Conservation (phyloP, 225 moss, liverwort and hornwort species). For the Polytrichum formosum region DNA sequence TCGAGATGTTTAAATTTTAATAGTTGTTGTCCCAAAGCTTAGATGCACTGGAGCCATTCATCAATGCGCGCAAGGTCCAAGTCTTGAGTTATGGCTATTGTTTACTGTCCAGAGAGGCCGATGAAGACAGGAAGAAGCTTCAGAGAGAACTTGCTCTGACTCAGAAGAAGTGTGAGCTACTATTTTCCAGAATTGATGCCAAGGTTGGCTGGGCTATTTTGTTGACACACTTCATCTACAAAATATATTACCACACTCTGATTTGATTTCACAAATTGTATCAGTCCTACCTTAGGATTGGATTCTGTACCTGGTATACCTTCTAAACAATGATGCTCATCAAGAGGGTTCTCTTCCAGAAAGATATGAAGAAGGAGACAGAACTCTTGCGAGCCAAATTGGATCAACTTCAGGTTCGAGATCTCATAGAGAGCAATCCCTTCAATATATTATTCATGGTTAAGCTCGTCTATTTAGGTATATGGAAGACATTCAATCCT, state of each 20-base stretch:
- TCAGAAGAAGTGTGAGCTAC: conserved; percentile 61
- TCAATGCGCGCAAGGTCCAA: too few relatives aligned
- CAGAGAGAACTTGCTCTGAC: conserved; percentile 57
- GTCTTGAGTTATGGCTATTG: background rate
- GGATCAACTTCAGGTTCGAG: conserved; percentile 52
- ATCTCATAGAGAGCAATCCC: background rate
- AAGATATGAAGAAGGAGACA: conserved; percentile 52
- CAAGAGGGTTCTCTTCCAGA: conserved; percentile 34
- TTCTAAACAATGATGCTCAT: conserved; percentile 9
- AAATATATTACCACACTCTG: too few relatives aligned
- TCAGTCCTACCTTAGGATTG: too few relatives aligned
- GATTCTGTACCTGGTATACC: background rate
- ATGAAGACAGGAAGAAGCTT: conserved; percentile 48
- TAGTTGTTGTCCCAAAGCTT: too few relatives aligned
- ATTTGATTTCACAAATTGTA: too few relatives aligned
- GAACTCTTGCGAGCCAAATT: conserved; percentile 39
- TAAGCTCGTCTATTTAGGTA: too few relatives aligned
- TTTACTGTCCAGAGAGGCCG: conserved; percentile 37
- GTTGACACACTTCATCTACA: background rate
- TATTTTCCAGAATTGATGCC: conserved; percentile 54
- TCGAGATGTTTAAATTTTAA: too few relatives aligned
- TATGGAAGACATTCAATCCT: too few relatives aligned
- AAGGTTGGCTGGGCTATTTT: conserved; percentile 34
- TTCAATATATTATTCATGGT: too few relatives aligned
- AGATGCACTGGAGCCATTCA: too few relatives aligned